A percentile compares a stretch with the other conserved stretches of the same genome.
phyloP scores from a whole-genome alignment of 306 rosid species.

The Betula pendula region DNA sequence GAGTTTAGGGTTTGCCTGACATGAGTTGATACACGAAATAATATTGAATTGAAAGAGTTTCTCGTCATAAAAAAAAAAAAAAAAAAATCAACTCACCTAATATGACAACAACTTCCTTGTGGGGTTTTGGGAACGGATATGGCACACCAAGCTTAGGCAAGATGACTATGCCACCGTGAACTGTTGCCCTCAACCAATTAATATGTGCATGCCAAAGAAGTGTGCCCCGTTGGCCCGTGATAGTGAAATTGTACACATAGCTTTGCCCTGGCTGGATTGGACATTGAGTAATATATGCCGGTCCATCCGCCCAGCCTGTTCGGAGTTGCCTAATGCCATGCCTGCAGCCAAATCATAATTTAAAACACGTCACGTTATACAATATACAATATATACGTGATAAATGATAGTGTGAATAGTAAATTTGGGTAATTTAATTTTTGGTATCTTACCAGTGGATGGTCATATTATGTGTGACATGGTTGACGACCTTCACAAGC shows the following conservation, averaged over 20 bases:
- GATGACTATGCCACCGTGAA: slow-evolving; percentile 80
- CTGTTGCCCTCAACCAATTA: slow-evolving; percentile 81
- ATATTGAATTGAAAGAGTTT: too few relatives aligned
- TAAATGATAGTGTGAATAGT: too few relatives aligned
- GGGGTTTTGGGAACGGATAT: slow-evolving; percentile 81
- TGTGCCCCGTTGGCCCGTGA: slow-evolving; percentile 91
- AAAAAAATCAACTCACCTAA: too few relatives aligned
- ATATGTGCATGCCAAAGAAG: slow-evolving; percentile 91
- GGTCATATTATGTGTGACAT: slow-evolving; percentile 59
- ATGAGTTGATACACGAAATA: too few relatives aligned
- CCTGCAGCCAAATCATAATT: too few relatives aligned
- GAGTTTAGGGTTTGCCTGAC: too few relatives aligned
- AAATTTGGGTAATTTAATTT: too few relatives aligned
- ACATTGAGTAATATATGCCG: slow-evolving; percentile 82
- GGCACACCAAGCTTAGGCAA: slow-evolving; percentile 87
- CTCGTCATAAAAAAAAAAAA: too few relatives aligned
- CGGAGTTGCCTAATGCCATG: slow-evolving; percentile 77
- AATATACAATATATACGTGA: too few relatives aligned
- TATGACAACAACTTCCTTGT: slow-evolving; percentile 67
- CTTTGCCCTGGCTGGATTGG: slow-evolving; percentile 72
- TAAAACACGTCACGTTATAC: too few relatives aligned
- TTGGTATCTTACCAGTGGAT: slow-evolving; percentile 89
- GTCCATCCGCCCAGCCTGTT: slow-evolving; percentile 96
- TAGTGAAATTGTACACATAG: slow-evolving; percentile 75
- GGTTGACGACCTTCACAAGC: slow-evolving; percentile 68